phyloP scores from a whole-genome alignment of 2,329 filamentous ascomycete species.

The Cyanodermella asteris region DNA sequence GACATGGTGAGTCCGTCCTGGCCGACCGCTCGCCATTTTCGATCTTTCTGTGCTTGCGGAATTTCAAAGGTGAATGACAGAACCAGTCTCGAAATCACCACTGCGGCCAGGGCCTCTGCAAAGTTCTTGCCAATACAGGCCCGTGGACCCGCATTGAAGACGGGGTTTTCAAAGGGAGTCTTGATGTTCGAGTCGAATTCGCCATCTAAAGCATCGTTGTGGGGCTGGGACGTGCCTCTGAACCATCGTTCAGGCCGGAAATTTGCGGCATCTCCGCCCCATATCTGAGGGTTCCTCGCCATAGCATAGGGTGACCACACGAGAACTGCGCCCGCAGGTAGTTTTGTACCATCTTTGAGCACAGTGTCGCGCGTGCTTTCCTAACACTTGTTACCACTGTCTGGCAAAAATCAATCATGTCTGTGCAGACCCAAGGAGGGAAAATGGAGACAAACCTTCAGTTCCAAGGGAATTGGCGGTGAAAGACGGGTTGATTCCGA shows the following conservation, averaged over 20 bases:
- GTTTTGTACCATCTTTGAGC: conserved; percentile 37
- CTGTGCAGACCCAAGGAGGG: no score
- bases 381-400: no score
- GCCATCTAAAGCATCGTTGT: conserved; percentile 13
- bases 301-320: conserved; percentile 45
- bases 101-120: conserved; percentile 37
- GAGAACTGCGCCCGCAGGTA: conserved; percentile 32
- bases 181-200: conserved; percentile 13
- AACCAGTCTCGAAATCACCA: conserved; percentile 31
- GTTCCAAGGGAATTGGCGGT: conserved; percentile 43
- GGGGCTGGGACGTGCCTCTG: conserved; percentile 5
- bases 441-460: no score
- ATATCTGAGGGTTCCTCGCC: conserved; percentile 33
- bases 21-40: no score
- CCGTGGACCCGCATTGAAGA: conserved; percentile 42
- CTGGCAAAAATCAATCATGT: no score
- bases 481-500: conserved; percentile 40
- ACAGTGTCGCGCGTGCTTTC: conserved; percentile 30
- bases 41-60: no score
- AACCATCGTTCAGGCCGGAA: conserved; percentile 40
- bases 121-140: conserved; percentile 41
- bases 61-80: no score
- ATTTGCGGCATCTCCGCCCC: conserved; percentile 32
- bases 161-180: conserved; percentile 35
- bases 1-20: no score